Percentiles rank a stretch among this genome's conserved stretches.
Conservation (phyloP, 768 basidiomycete genomes). For the Podaxis mareebaensis region DNA sequence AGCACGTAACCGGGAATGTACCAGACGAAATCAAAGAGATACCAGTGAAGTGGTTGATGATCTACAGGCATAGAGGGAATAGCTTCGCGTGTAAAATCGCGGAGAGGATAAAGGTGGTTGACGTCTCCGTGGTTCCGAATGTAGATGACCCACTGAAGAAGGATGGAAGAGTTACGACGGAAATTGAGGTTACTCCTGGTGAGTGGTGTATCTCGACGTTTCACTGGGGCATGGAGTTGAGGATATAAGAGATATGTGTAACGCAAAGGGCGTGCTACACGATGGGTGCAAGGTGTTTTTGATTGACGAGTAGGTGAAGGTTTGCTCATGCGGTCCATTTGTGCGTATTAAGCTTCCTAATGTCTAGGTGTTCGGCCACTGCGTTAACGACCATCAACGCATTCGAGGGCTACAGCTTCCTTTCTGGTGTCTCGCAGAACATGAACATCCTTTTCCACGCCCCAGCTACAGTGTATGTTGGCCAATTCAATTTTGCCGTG, state of each 20-base stretch:
- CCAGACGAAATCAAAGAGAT: constrained; percentile 36
- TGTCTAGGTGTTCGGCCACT: constrained; percentile 40
- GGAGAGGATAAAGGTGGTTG: constrained; percentile 31
- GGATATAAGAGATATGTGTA: constrained; percentile 44
- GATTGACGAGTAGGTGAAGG: constrained; percentile 44
- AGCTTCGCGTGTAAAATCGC: constrained; percentile 33
- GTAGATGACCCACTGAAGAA: constrained; percentile 34
- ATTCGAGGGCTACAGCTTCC: constrained; percentile 28
- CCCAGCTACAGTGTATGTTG: constrained; percentile 37
- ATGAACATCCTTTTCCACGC: constrained; percentile 49
- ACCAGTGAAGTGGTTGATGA: constrained; percentile 37
- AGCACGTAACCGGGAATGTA: constrained; percentile 37
- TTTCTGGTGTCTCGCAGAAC: constrained; percentile 42
- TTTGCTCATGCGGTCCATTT: neutral
- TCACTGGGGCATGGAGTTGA: neutral
- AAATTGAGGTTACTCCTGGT: constrained; percentile 49
- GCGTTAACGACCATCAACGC: constrained; percentile 37
- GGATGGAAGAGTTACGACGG: constrained; percentile 40
- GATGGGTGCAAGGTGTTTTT: constrained; percentile 43
- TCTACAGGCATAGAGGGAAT: constrained; percentile 29
- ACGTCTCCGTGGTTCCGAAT: constrained; percentile 40
- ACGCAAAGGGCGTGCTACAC: constrained; percentile 35
- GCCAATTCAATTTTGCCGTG: neutral
- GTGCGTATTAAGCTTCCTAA: neutral
- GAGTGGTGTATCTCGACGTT: constrained; percentile 14